Percentiles rank a stretch among this genome's conserved stretches.
Conservation (phyloP, 2,329 filamentous ascomycete species). For the Neonectria neomacrospora region DNA sequence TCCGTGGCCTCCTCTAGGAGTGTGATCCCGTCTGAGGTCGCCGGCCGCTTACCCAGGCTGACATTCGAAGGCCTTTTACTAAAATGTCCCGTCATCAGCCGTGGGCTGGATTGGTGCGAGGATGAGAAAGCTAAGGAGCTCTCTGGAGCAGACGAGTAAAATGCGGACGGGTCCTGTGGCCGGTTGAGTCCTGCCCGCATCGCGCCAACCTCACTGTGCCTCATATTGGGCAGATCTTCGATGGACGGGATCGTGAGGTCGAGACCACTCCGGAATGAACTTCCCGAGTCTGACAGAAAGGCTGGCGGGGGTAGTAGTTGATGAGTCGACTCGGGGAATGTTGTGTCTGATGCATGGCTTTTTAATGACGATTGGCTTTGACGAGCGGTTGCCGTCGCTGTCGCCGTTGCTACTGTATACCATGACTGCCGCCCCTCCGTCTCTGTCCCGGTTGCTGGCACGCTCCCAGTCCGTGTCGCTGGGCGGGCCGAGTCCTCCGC, state of each 20-base stretch:
- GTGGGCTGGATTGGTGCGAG: constrained; percentile 42
- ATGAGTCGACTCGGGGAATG: constrained; percentile 46
- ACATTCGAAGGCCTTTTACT: constrained; percentile 19
- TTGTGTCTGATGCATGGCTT: constrained; percentile 43
- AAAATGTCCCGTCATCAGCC: constrained; percentile 32
- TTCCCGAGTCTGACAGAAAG: constrained; percentile 42
- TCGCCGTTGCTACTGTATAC: constrained; percentile 49
- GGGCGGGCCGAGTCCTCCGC: constrained; percentile 40
- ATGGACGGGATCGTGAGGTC: constrained; percentile 46
- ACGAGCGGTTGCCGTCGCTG: constrained; percentile 35
- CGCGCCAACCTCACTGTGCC: constrained; percentile 29
- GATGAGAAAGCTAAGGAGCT: constrained; percentile 50
- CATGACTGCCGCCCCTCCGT: constrained; percentile 48
- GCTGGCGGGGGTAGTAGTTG: constrained; percentile 47
- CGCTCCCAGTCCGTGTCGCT: constrained; percentile 36
- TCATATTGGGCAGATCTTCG: constrained; percentile 42
- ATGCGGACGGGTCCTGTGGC: constrained; percentile 33
- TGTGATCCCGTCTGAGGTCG: constrained; percentile 6
- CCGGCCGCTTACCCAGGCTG: constrained; percentile 10
- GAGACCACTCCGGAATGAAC: constrained; percentile 44
- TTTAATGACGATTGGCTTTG: constrained; percentile 42
- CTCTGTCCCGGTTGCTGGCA: constrained; percentile 31
- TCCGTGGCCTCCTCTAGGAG: constrained; percentile 36
- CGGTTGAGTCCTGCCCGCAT: constrained; percentile 32
- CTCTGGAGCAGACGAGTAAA: constrained; percentile 47